Evolutionary conservation across 805 yeast species (phyloP), one percentile per base, ranked within the genome.

Genomic region (Candida verbasci): DNA sequence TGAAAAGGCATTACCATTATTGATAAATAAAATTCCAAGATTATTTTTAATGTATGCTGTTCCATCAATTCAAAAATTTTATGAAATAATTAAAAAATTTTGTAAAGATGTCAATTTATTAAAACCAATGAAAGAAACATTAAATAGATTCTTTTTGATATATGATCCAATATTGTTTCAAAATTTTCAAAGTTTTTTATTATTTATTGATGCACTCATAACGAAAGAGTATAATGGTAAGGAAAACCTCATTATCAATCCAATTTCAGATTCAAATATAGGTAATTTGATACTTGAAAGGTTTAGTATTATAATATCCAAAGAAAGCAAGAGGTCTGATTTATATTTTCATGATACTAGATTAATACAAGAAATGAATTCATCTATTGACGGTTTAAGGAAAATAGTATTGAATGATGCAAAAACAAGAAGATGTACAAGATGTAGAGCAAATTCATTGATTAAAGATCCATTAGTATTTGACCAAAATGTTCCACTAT

Each of bases 1-100:
- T 42, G 67, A 76, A 1, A 53, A 81, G 12, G 80, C 70, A 0
- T 53, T 79, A 10, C 80, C 87, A 1, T 58, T 84, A 5, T 52
- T 83, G 34, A 62, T 83, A 41, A 76, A 85, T 31, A 82, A 82
- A 52, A 80, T 84, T 35, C 85, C 89, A 3, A 60, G 93, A 37
- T 70, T 82, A 2, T 70, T 84, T 41, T 63, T 83, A 45, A 64
- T 78, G 49, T 80, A 82, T 46, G 79, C 85, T 0, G 68, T 83
- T 32, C 74, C 80, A 3, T 82, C 84, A 34, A 73, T 83, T 6
- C 80, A 76, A 31, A 75, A 80, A 48, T 72, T 84, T 9, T 69
- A 72, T 44, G 80, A 76, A 35, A 73, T 74, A 38, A 62, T 73
- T 18, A 72, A 71, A 44, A 81, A 75, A 47, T 72, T 74, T 38